Evolutionary conservation across 129 eudicot genomes (phyloP).

Genomic region (Lonicera japonica): DNA sequence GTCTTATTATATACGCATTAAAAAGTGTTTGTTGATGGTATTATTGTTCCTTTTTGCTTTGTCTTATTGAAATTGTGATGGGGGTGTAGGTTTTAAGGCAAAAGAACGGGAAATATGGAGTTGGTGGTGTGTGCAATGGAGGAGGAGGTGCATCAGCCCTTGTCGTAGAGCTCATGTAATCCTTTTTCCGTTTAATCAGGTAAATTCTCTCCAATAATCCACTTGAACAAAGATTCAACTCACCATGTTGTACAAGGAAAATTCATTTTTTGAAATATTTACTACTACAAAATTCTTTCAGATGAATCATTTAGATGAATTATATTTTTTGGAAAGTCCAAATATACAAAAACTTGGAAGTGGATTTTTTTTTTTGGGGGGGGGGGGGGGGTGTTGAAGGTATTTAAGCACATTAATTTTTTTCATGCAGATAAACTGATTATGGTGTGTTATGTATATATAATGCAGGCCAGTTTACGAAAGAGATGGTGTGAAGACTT

Average conservation of each 20-base stretch:
- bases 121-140: conserved; percentile 96
- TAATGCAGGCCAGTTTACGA: conserved; percentile 2
- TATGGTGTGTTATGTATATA: no score
- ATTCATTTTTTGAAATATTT: no score
- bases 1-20: no score
- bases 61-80: background rate
- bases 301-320: no score
- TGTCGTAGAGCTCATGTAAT: conserved; percentile 74
- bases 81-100: conserved; percentile 71
- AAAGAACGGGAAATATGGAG: conserved; percentile 84
- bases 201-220: background rate
- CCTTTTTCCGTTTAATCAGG: conserved; percentile 1
- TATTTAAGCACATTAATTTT: background rate
- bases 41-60: background rate
- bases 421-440: no score
- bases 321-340: no score
- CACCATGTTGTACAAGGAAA: no score
- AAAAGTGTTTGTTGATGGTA: background rate
- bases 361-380: no score
- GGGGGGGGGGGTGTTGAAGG: background rate
- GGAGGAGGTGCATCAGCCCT: conserved; percentile 99
- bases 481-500: conserved; percentile 4
- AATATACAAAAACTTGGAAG: no score
- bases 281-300: no score
- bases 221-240: background rate